Conservation (phyloP, 164 flowering plant genomes). For the Annona cherimola region DNA sequence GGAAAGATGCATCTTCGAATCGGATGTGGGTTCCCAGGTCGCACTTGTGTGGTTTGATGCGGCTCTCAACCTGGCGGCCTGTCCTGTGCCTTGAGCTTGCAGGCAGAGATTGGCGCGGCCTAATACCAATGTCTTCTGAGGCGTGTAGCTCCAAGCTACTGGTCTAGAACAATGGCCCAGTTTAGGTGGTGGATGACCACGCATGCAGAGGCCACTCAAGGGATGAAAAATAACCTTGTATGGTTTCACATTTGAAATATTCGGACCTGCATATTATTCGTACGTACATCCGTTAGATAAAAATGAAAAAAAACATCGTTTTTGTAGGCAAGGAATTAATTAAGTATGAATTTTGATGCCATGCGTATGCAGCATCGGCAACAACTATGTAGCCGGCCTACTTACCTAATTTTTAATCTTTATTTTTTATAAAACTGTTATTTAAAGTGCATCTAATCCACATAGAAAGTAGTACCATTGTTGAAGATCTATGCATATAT, state of each 20-base stretch:
- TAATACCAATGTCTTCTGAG: neutral
- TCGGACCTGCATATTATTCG: conserved; percentile 4
- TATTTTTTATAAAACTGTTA: neutral
- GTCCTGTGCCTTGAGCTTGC: conserved; percentile 3
- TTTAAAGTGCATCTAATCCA: neutral
- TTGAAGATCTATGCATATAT: neutral
- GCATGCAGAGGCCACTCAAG: conserved; percentile 10
- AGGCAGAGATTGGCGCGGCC: conserved; percentile 9
- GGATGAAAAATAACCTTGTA: conserved; percentile 12
- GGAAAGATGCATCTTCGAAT: conserved; percentile 16
- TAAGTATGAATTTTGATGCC: neutral
- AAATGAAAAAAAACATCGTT: neutral
- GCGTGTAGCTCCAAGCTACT: conserved; percentile 11
- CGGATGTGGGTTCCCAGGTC: conserved; percentile 10
- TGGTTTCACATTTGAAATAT: neutral
- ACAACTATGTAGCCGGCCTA: neutral
- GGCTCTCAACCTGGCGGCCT: conserved; percentile 12
- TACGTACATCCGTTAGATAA: neutral
- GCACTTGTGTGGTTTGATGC: conserved; percentile 1
- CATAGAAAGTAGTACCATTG: neutral
- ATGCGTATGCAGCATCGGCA: neutral
- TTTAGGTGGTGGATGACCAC: conserved; percentile 5
- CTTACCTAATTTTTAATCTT: neutral
- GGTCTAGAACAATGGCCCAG: conserved; percentile 11
- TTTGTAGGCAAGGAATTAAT: neutral